Evolutionary conservation across 768 basidiomycete genomes (phyloP).

Genomic region (Lentinula sp.): DNA sequence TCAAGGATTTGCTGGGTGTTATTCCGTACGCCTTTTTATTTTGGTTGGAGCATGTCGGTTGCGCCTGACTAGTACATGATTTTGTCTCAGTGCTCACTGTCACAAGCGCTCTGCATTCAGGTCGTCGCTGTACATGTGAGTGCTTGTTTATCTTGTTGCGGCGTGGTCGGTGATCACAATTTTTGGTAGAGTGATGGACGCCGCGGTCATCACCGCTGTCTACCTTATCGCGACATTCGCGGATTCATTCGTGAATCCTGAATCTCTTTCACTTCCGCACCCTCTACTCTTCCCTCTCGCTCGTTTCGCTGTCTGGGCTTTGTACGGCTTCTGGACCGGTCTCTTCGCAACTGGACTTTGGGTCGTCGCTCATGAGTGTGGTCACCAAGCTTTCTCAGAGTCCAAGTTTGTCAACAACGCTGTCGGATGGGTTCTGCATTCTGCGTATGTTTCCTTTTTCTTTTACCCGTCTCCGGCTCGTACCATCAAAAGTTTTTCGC

Average conservation of each 20-base stretch:
- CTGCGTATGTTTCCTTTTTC: slow-evolving; percentile 48
- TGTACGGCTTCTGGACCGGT: slow-evolving; percentile 79
- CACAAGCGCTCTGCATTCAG: slow-evolving; percentile 82
- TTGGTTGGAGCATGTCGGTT: neutral
- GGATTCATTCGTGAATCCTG: slow-evolving; percentile 57
- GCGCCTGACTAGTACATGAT: neutral
- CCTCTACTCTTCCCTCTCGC: slow-evolving; percentile 58
- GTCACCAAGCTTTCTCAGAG: slow-evolving; percentile 94
- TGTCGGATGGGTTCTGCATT: slow-evolving; percentile 91
- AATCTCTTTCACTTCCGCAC: slow-evolving; percentile 46
- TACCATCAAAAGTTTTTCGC: slow-evolving; percentile 14
- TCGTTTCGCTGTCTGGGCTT: slow-evolving; percentile 65
- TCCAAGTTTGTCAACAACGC: slow-evolving; percentile 88
- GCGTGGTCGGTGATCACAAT: neutral
- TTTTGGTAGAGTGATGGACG: slow-evolving; percentile 61
- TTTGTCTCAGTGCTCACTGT: slow-evolving; percentile 62
- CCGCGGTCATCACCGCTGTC: slow-evolving; percentile 57
- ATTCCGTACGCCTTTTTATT: slow-evolving; percentile 61
- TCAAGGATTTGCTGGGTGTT: slow-evolving; percentile 79
- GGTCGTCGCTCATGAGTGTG: slow-evolving; percentile 93
- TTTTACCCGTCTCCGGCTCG: slow-evolving; percentile 10
- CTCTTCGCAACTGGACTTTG: slow-evolving; percentile 90
- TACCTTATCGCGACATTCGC: slow-evolving; percentile 65
- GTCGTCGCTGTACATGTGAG: slow-evolving; percentile 76
- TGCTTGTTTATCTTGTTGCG: slow-evolving; percentile 1